These are phyloP conservation scores for Tetrahymena borealis DNA, from an alignment of 73 alveolate genomes.

Conservation along the genomic window DNA sequence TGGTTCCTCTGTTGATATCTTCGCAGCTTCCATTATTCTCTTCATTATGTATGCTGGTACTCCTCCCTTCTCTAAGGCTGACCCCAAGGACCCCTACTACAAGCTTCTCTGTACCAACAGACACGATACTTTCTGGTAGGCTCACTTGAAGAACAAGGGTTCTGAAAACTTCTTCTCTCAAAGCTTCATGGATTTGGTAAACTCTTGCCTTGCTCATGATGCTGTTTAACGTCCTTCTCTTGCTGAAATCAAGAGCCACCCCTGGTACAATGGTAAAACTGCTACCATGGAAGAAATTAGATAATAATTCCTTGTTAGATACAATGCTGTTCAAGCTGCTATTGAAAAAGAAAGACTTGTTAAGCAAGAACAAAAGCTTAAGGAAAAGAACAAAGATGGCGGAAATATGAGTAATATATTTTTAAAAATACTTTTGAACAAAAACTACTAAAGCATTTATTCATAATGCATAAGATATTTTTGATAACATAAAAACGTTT, in stretches of 20 bases:
- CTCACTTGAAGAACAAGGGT: conserved; percentile 35
- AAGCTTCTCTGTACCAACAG: conserved; percentile 7
- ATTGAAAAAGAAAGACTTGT: conserved; percentile 6
- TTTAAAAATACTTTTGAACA: too few relatives aligned
- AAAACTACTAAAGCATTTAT: too few relatives aligned
- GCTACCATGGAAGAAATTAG: conserved; percentile 42
- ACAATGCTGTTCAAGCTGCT: conserved; percentile 17
- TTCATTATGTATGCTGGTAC: conserved; percentile 53
- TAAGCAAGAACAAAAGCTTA: conserved; percentile 13
- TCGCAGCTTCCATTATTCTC: conserved; percentile 60
- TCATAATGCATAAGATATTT: too few relatives aligned
- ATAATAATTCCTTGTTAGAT: conserved; percentile 42
- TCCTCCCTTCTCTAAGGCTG: conserved; percentile 61
- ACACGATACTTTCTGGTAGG: conserved; percentile 54
- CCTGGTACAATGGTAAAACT: conserved; percentile 57
- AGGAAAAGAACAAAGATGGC: not conserved
- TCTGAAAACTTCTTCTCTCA: conserved; percentile 44
- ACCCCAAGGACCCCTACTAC: conserved; percentile 35
- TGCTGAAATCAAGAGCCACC: conserved; percentile 50
- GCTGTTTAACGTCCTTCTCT: conserved; percentile 48
- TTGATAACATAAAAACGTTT: too few relatives aligned
- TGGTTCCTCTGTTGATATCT: conserved; percentile 55
- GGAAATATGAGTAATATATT: not conserved
- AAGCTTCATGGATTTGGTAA: conserved; percentile 56
- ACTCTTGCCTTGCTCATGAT: conserved; percentile 50